These are phyloP conservation scores for Voacanga thouarsii DNA, from an alignment of 257 asterid species.

Conservation along the genomic window DNA sequence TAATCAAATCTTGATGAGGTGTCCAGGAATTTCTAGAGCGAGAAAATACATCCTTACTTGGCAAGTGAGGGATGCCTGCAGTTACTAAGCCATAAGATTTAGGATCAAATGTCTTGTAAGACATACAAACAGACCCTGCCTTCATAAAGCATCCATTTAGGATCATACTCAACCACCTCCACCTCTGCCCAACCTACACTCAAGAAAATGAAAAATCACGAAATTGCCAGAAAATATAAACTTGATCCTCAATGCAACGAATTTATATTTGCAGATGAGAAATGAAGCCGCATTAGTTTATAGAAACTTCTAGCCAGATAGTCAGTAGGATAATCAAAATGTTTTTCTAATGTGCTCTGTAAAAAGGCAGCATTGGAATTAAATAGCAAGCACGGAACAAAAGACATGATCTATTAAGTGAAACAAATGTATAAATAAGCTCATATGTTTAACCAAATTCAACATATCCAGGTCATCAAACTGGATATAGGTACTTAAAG, in stretches of 20 bases:
- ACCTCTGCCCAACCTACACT: slow-evolving; percentile 8
- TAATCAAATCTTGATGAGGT: slow-evolving; percentile 21
- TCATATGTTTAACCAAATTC: not conserved
- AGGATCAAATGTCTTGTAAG: slow-evolving; percentile 31
- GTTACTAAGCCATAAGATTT: slow-evolving; percentile 24
- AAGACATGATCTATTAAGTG: not conserved
- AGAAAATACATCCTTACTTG: slow-evolving; percentile 22
- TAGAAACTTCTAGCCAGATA: not conserved
- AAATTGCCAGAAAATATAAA: not conserved
- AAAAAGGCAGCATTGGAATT: not conserved
- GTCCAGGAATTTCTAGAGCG: slow-evolving; percentile 23
- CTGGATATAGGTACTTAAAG: not conserved
- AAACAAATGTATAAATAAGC: not conserved
- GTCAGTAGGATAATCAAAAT: not conserved
- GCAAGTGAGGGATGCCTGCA: slow-evolving; percentile 20
- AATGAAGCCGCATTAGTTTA: not conserved
- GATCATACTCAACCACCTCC: slow-evolving; percentile 45
- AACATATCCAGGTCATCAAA: not conserved
- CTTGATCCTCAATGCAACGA: not conserved
- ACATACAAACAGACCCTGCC: slow-evolving; percentile 34
- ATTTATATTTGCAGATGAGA: not conserved
- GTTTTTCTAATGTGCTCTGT: not conserved
- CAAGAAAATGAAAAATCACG: slow-evolving; percentile 5
- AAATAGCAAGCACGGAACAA: not conserved
- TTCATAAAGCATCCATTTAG: slow-evolving; percentile 41